A percentile compares a stretch with the other conserved stretches of the same genome.
These are phyloP conservation scores for Coriolopsis trogii DNA, from an alignment of 1,284 basidiomycete genomes.

Conservation along the genomic window DNA sequence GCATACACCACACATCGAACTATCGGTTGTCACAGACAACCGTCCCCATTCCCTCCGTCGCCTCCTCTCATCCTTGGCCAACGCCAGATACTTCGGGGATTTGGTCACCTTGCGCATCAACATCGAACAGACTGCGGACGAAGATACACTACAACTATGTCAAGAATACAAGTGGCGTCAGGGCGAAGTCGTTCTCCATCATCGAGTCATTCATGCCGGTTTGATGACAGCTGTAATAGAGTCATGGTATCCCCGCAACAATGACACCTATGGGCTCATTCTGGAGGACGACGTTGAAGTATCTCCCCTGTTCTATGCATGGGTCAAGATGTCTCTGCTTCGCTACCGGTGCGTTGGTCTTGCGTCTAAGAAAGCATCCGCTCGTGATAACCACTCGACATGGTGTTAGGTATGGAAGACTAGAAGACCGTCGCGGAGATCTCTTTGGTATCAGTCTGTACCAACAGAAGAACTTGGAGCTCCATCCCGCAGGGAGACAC, in stretches of 20 bases:
- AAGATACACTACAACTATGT: slow-evolving; percentile 56
- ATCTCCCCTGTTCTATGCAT: slow-evolving; percentile 82
- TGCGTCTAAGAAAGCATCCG: not conserved
- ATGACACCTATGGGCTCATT: slow-evolving; percentile 76
- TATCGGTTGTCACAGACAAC: slow-evolving; percentile 77
- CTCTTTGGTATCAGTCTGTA: slow-evolving; percentile 83
- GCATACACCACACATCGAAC: slow-evolving; percentile 66
- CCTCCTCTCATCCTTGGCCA: slow-evolving; percentile 63
- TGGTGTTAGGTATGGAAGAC: slow-evolving; percentile 53
- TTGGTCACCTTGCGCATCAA: slow-evolving; percentile 63
- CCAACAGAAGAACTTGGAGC: slow-evolving; percentile 79
- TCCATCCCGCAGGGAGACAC: slow-evolving; percentile 67
- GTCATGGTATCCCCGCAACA: slow-evolving; percentile 79
- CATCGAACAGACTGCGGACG: slow-evolving; percentile 74
- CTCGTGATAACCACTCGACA: not conserved
- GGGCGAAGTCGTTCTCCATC: slow-evolving; percentile 62
- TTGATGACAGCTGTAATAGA: slow-evolving; percentile 82
- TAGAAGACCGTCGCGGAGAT: slow-evolving; percentile 40
- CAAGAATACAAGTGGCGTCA: slow-evolving; percentile 59
- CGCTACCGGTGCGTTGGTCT: slow-evolving; percentile 60
- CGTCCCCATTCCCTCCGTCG: slow-evolving; percentile 72
- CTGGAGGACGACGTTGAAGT: slow-evolving; percentile 86
- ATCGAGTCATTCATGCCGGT: slow-evolving; percentile 74
- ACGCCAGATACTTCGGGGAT: slow-evolving; percentile 71
- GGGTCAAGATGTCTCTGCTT: slow-evolving; percentile 76